Base-by-base conservation (phyloP, 371 early-diverging fungal genomes). In the Mucor sp. region DNA sequence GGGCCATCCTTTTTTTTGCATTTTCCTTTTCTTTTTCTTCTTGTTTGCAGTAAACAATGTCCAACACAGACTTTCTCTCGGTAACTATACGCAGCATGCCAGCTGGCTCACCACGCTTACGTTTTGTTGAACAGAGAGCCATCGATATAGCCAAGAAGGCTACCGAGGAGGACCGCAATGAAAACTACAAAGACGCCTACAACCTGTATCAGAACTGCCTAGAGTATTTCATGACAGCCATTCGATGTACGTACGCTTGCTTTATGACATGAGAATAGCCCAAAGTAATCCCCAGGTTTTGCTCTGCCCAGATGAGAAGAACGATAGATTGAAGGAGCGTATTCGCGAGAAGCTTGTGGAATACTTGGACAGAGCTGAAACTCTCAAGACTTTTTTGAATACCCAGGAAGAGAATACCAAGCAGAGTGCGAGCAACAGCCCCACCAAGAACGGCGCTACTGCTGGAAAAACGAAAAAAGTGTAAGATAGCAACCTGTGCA, bases 291-390 rank as follows among this genome's bases (percentile, higher is more conserved):
- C 44, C 7, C n/a, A n/a, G 8, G 14, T 37, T 19, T 27, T 43
- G 6, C 19, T 84, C 58, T 21, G 19, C 6, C n/a, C 8, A 37
- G 96, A 98, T 73, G 98, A 98, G 72, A 97, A 95, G 83, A 96
- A 95, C 70, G 96, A 97, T 57, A 84, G 87, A 58, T 74, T 87
- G 43, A 92, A 94, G 72, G 92, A 94, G 60, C 83, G 91, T 8
- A 92, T 98, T 61, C 88, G 94, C 65, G 94, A 91, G 74, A 94
- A 93, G 74, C 89, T 95, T 28, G 85, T 90, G 9, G 99, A 97
- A 70, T 98, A 97, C 77, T 81, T 97, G 66, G 92, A 93, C 30
- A 90, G 99, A 37, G 97, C 97, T 1, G 97, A 97, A 78, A 91
- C 90, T 72, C 85, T 98, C 58, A 97, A 97, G 77, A 93, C 92